A percentile compares a stretch with the other conserved stretches of the same genome.
These are phyloP conservation scores for Cajanus cajan DNA, from an alignment of 306 rosid genomes.

Conservation along the genomic window DNA sequence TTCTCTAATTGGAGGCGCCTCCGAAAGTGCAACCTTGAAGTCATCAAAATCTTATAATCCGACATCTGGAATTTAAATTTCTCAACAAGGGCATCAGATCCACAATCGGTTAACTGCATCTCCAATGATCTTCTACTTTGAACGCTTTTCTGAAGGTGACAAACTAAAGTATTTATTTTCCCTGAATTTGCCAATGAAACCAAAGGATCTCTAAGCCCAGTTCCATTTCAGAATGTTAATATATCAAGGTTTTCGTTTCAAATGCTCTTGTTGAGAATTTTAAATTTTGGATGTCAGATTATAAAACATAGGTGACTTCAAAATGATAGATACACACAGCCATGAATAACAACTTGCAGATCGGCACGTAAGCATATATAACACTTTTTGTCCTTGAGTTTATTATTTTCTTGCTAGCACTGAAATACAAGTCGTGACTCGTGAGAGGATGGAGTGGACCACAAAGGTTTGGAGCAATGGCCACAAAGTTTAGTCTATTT, in stretches of 20 bases:
- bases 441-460: conserved; percentile 44
- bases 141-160: too few species aligned
- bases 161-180: too few species aligned
- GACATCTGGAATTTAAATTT: conserved; percentile 7
- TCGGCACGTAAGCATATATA: not conserved
- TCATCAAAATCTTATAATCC: not conserved
- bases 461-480: conserved; percentile 39
- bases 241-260: too few species aligned
- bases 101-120: not conserved
- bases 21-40: not conserved
- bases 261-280: conserved; percentile 42
- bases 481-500: conserved; percentile 39
- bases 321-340: not conserved
- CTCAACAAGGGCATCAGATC: not conserved
- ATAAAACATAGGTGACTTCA: conserved; percentile 58
- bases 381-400: not conserved
- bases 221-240: too few species aligned
- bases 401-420: not conserved
- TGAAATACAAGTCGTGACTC: conserved; percentile 49
- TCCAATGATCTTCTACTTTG: too few species aligned
- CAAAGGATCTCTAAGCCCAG: too few species aligned
- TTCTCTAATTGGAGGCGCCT: too few species aligned
- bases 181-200: too few species aligned
- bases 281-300: conserved; percentile 20
- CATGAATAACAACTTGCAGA: not conserved